Conservation (phyloP, 108 stramenopile species). For the Phaeodactylum tricornutum region DNA sequence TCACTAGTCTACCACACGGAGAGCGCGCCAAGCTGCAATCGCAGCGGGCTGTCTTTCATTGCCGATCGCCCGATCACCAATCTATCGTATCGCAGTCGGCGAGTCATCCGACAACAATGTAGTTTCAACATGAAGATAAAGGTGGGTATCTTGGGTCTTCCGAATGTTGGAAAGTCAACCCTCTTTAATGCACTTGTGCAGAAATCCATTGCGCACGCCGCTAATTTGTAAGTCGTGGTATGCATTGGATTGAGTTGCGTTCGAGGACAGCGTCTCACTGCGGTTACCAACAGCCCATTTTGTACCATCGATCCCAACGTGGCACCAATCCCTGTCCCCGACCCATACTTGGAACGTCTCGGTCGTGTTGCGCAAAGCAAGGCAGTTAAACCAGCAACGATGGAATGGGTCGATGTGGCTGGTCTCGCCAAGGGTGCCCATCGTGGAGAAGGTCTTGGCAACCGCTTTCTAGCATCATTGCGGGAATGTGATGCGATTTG, state of each 20-base stretch:
- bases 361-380: constrained; percentile 29
- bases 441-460: constrained; percentile 91
- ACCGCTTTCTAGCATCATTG: constrained; percentile 84
- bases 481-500: constrained; percentile 77
- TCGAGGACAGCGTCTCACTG: too few species aligned
- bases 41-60: too few species aligned
- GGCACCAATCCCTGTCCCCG: constrained; percentile 72
- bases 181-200: constrained; percentile 77
- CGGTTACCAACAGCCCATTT: constrained; percentile 98
- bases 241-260: too few species aligned
- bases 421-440: constrained; percentile 86
- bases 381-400: constrained; percentile 42
- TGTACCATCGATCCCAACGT: constrained; percentile 96
- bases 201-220: constrained; percentile 51
- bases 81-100: too few species aligned
- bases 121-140: constrained; percentile 25
- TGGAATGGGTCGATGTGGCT: constrained; percentile 92
- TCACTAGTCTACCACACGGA: too few species aligned
- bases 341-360: constrained; percentile 43
- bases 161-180: constrained; percentile 90
- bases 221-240: too few species aligned
- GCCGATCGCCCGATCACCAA: too few species aligned
- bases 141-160: constrained; percentile 82
- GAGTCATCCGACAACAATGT: too few species aligned
- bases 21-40: too few species aligned